Evolutionary conservation across 2,329 filamentous ascomycete species (phyloP), one percentile per base, ranked within the genome.

Genomic region (Penicillium sclerotiorum): DNA sequence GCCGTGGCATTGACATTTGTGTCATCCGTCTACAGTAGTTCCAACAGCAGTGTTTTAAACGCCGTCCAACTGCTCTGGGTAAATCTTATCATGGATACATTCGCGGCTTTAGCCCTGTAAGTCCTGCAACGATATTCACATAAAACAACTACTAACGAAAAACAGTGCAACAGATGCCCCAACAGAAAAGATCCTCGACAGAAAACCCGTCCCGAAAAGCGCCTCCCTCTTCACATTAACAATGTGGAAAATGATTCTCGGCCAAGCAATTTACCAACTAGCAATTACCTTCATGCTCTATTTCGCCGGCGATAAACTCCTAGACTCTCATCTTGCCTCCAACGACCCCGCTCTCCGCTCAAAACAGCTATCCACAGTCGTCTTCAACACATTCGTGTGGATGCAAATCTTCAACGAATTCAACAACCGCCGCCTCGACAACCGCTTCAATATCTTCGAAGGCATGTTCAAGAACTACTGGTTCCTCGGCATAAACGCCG

Each of bases 171-270:
- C 91, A 1, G 91, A 96, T 67, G 89, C 90, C n/a, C 91, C 91
- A 1, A 88, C 88, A 11, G 86, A 88, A 45, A 88, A 84, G 59
- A 86, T 96, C 21, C 76, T 96, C 43, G 78, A 95, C 60, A 84
- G 91, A 48, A 91, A 90, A 70, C 89, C 89, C 1, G 84, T 89
- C 50, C 81, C 85, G 2, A 91, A 90, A 65, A 86, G 82, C 23
- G 86, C 87, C 6, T 80, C 87, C 1, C 77, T 93, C 5, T 94
- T 97, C 61, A 95, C 91, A 1, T 77, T 87, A 27, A 92, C 88
- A 15, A 97, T 97, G 93, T 95, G 93, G 93, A 97, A 97, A 79
- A 97, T 97, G 93, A 96, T 97, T 55, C 81, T 96, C 37, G 93
- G 92, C 2, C 91, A 97, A 70, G 85, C 91, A 1, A 79, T 96